Percentiles rank a stretch among this genome's conserved stretches.
These are phyloP conservation scores for Aotearoamyces nothofagi DNA, from an alignment of 2,329 filamentous ascomycete species.

Conservation along the genomic window DNA sequence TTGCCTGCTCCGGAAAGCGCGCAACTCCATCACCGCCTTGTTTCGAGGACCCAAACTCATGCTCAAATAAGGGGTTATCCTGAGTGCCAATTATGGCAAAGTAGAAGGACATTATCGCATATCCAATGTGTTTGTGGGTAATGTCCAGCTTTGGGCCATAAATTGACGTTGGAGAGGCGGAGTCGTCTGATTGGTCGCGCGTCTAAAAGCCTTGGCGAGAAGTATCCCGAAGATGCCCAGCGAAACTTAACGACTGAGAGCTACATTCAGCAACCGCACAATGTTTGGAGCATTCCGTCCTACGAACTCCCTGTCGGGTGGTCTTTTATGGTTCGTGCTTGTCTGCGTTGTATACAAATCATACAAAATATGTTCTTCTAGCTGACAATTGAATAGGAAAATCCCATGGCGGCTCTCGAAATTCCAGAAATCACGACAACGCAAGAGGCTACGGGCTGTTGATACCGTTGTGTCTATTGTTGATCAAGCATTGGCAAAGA, in stretches of 20 bases:
- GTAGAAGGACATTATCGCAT: slow-evolving; percentile 81
- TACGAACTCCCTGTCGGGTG: slow-evolving; percentile 60
- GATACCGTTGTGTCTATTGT: slow-evolving; percentile 78
- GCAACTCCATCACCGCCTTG: slow-evolving; percentile 86
- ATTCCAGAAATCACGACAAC: slow-evolving; percentile 80
- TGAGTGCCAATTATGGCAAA: slow-evolving; percentile 93
- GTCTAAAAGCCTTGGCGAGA: slow-evolving; percentile 10
- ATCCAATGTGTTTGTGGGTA: not conserved
- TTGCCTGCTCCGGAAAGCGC: slow-evolving; percentile 75
- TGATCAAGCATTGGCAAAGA: slow-evolving; percentile 59
- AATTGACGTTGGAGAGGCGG: not conserved
- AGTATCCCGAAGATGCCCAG: no score
- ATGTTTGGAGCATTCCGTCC: slow-evolving; percentile 82
- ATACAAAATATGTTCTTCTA: slow-evolving; percentile 5
- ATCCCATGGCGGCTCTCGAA: slow-evolving; percentile 88
- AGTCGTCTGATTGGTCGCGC: slow-evolving; percentile 12
- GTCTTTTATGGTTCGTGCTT: slow-evolving; percentile 59
- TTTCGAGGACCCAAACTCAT: slow-evolving; percentile 94
- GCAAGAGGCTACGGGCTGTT: slow-evolving; percentile 68
- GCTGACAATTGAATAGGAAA: slow-evolving; percentile 44
- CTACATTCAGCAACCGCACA: slow-evolving; percentile 15
- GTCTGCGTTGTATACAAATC: slow-evolving; percentile 2
- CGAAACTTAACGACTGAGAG: slow-evolving; percentile 5
- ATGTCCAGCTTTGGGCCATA: not conserved
- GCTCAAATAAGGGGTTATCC: slow-evolving; percentile 91